These are phyloP conservation scores for Truncatella angustata DNA, from an alignment of 2,329 filamentous ascomycete species.

Conservation along the genomic window DNA sequence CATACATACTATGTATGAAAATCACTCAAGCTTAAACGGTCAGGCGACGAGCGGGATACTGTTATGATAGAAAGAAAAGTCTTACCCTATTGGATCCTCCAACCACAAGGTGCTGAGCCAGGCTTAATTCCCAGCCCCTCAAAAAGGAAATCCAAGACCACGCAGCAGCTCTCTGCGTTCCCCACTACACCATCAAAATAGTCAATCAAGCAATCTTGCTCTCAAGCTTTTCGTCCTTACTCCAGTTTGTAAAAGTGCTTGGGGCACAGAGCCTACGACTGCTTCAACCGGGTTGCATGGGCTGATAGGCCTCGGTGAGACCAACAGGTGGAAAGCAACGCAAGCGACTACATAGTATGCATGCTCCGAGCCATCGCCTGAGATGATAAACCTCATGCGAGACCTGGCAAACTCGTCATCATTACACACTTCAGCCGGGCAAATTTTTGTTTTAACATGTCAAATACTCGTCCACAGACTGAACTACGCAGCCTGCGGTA, in stretches of 20 bases:
- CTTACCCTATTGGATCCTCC: too few relatives aligned
- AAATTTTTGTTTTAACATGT: too few relatives aligned
- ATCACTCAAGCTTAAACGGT: too few relatives aligned
- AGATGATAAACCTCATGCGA: neutral
- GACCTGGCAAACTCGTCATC: too few relatives aligned
- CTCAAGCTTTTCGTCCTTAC: neutral
- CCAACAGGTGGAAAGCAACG: slow-evolving; percentile 1
- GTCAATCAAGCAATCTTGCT: slow-evolving; percentile 2
- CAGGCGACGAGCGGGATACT: too few relatives aligned
- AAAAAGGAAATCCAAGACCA: neutral
- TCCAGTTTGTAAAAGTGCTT: neutral
- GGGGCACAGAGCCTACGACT: neutral
- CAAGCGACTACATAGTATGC: slow-evolving; percentile 5
- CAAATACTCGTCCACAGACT: too few relatives aligned
- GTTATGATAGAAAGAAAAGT: too few relatives aligned
- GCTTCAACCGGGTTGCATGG: neutral
- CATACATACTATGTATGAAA: too few relatives aligned
- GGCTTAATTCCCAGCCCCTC: neutral
- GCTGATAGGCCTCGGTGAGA: slow-evolving; percentile 1
- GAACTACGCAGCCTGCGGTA: too few relatives aligned
- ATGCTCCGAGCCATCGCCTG: neutral
- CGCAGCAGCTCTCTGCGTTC: neutral
- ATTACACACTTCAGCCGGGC: too few relatives aligned
- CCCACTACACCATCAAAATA: slow-evolving; percentile 3
- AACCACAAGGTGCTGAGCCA: too few relatives aligned